phyloP scores from a whole-genome alignment of 306 rosid genomes.

The Crataegus laevigata region DNA sequence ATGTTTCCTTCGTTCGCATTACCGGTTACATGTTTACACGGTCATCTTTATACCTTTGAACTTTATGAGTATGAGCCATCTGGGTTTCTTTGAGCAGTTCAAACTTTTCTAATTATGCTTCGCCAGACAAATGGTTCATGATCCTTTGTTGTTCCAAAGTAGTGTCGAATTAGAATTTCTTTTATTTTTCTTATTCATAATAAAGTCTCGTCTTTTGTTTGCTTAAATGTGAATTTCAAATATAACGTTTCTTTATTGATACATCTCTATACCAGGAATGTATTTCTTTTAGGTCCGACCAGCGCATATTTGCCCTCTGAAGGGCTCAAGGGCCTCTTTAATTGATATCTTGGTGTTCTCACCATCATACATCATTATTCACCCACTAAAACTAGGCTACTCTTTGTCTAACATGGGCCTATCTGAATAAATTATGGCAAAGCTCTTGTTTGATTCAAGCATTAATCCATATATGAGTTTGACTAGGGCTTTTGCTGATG shows the following conservation, averaged over 20 bases:
- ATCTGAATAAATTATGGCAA: background rate
- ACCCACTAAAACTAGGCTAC: background rate
- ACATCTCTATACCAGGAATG: background rate
- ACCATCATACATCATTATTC: background rate
- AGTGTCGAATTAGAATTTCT: background rate
- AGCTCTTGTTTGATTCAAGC: background rate
- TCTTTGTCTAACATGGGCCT: background rate
- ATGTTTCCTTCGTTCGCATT: conserved; percentile 12
- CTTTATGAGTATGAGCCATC: background rate
- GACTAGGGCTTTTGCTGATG: background rate
- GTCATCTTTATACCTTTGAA: background rate
- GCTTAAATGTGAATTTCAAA: background rate
- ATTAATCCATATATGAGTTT: background rate
- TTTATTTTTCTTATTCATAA: background rate
- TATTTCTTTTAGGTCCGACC: background rate
- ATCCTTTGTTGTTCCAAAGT: background rate
- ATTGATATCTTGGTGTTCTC: background rate
- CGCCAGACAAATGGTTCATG: background rate
- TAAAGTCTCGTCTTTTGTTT: background rate
- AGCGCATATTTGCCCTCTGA: background rate
- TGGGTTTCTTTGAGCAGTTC: conserved; percentile 1
- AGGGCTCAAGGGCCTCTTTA: background rate
- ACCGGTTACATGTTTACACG: background rate
- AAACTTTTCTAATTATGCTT: background rate
- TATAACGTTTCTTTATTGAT: background rate